Percentiles rank a stretch among this genome's conserved stretches.
Evolutionary conservation across 768 basidiomycete species (phyloP).

Genomic region (Boletus edulis): DNA sequence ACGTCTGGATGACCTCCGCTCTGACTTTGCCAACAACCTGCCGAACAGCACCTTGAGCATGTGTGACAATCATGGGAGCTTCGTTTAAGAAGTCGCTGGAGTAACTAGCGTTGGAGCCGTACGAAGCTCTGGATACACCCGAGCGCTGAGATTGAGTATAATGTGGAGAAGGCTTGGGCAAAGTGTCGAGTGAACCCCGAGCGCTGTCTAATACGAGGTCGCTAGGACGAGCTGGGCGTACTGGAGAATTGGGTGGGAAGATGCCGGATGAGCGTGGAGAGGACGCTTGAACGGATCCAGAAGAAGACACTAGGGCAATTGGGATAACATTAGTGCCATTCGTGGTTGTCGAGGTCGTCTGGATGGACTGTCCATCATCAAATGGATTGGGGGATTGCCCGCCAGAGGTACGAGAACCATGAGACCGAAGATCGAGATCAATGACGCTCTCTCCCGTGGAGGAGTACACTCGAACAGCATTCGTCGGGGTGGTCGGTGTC

Average conservation of each 20-base stretch:
- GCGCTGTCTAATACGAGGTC: conserved; percentile 63
- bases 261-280: conserved; percentile 32
- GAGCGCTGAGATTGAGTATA: conserved; percentile 53
- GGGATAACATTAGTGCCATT: conserved; percentile 85
- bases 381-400: conserved; percentile 57
- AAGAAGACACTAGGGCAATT: conserved; percentile 72
- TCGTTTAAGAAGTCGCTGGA: conserved; percentile 79
- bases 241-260: conserved; percentile 37
- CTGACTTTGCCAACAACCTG: conserved; percentile 76
- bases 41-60: conserved; percentile 57
- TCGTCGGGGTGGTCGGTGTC: conserved; percentile 21
- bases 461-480: conserved; percentile 48
- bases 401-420: conserved; percentile 27
- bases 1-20: conserved; percentile 72
- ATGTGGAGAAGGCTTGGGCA: conserved; percentile 35
- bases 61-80: conserved; percentile 78
- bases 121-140: conserved; percentile 60
- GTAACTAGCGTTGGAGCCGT: conserved; percentile 71
- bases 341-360: conserved; percentile 68
- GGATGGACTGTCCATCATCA: conserved; percentile 74
- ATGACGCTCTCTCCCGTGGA: conserved; percentile 50
- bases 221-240: conserved; percentile 56
- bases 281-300: conserved; percentile 42
- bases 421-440: conserved; percentile 57
- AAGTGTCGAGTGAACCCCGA: conserved; percentile 53